Percentiles rank a stretch among this genome's conserved stretches.
phyloP scores from a whole-genome alignment of 2,329 filamentous ascomycete species.

The Monascus ruber region DNA sequence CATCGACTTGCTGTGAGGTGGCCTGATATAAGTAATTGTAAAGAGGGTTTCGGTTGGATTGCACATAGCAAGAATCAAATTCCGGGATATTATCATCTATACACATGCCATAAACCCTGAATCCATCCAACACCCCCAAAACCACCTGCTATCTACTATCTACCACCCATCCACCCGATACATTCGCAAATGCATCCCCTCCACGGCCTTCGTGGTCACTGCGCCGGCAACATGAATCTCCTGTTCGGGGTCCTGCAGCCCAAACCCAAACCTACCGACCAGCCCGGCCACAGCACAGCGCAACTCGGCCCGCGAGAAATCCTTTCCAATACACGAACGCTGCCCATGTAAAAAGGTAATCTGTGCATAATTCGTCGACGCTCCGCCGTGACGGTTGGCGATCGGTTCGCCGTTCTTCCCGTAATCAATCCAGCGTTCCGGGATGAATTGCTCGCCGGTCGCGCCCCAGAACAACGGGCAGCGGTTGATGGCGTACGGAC shows the following conservation, averaged over 20 bases:
- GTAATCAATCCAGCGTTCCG: constrained; percentile 60
- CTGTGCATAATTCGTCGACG: constrained; percentile 26
- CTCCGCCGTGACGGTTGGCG: constrained; percentile 43
- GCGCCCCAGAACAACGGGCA: constrained; percentile 60
- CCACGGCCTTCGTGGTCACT: constrained; percentile 28
- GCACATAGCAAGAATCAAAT: background rate
- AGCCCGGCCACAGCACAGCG: constrained; percentile 28
- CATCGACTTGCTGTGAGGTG: constrained; percentile 10
- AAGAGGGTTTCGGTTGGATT: background rate
- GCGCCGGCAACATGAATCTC: constrained; percentile 24
- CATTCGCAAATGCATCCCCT: constrained; percentile 28
- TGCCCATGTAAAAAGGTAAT: constrained; percentile 31
- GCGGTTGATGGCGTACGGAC: constrained; percentile 59
- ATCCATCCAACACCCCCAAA: background rate
- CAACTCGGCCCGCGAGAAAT: constrained; percentile 33
- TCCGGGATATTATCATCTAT: too few relatives aligned
- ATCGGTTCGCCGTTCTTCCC: constrained; percentile 40
- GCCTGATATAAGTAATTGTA: background rate
- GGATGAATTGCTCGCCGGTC: constrained; percentile 61
- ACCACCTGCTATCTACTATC: background rate
- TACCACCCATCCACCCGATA: constrained; percentile 22
- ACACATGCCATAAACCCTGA: background rate
- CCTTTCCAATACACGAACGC: constrained; percentile 28
- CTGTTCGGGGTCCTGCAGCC: constrained; percentile 26
- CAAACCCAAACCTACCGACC: constrained; percentile 23